A percentile compares a stretch with the other conserved stretches of the same genome.
Evolutionary conservation across 345 rosid genomes (phyloP).

Genomic region (Acer yangbiense): DNA sequence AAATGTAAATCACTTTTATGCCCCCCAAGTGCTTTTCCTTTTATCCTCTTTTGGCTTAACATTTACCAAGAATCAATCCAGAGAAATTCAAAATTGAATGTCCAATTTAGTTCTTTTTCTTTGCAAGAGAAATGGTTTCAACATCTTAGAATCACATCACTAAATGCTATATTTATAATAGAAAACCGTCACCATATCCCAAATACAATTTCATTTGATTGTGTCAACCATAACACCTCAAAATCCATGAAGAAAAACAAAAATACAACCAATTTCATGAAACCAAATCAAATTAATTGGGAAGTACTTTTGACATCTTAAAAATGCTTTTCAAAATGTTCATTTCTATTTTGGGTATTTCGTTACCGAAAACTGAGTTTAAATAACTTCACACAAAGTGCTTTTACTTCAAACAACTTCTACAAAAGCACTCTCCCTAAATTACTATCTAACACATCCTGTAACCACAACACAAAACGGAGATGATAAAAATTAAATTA

Average conservation of each 20-base stretch:
- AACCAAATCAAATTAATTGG: no score
- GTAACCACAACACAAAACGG: not conserved
- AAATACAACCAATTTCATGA: not conserved
- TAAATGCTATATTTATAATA: no score
- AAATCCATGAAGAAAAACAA: no score
- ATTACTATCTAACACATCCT: no score
- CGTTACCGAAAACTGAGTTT: no score
- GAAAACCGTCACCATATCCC: not conserved
- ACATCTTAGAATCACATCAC: not conserved
- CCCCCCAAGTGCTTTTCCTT: not conserved
- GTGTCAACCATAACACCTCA: no score
- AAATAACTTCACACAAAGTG: not conserved
- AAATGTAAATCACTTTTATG: not conserved
- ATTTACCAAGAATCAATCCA: not conserved
- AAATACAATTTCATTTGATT: not conserved
- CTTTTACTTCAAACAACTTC: not conserved
- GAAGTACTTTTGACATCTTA: no score
- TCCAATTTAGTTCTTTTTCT: not conserved
- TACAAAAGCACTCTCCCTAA: not conserved
- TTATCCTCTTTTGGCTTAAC: not conserved
- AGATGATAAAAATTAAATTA: not conserved
- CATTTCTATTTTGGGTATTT: no score
- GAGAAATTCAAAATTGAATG: not conserved
- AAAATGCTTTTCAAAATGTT: no score
- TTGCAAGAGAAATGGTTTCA: not conserved